Percentiles rank a stretch among this genome's conserved stretches.
phyloP scores from a whole-genome alignment of 1,284 basidiomycete species.

The Mrakiaceae sp. region DNA sequence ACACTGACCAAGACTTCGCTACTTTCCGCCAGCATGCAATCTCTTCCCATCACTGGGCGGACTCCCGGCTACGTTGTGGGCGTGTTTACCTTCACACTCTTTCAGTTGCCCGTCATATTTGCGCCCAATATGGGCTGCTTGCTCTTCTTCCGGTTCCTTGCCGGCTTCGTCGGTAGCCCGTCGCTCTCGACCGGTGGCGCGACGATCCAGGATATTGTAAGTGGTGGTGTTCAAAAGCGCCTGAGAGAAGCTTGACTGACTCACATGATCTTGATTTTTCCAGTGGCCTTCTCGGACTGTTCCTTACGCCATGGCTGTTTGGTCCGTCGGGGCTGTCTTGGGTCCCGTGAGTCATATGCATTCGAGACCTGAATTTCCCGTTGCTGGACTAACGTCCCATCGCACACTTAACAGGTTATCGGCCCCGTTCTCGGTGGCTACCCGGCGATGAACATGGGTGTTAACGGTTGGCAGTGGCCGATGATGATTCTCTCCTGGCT shows the following conservation, averaged over 20 bases:
- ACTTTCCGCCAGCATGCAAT: too few relatives aligned
- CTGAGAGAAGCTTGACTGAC: too few relatives aligned
- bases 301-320: constrained; percentile 26
- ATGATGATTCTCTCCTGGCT: constrained; percentile 6
- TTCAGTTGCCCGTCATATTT: background rate
- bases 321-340: constrained; percentile 26
- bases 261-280: too few relatives aligned
- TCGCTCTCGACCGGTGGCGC: constrained; percentile 29
- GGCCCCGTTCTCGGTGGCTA: too few relatives aligned
- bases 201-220: constrained; percentile 23
- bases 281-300: constrained; percentile 15
- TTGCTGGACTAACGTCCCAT: too few relatives aligned
- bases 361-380: too few relatives aligned
- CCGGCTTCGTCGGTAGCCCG: constrained; percentile 30
- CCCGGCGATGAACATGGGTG: too few relatives aligned
- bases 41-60: too few relatives aligned
- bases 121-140: background rate
- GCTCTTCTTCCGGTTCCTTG: constrained; percentile 20
- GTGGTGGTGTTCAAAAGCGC: too few relatives aligned
- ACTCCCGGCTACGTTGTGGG: too few relatives aligned
- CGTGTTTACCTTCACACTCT: background rate
- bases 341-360: constrained; percentile 18
- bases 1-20: too few relatives aligned
- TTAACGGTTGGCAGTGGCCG: background rate
- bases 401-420: too few relatives aligned